phyloP scores from a whole-genome alignment of 2,329 filamentous ascomycete species.

The Ustulina deusta region DNA sequence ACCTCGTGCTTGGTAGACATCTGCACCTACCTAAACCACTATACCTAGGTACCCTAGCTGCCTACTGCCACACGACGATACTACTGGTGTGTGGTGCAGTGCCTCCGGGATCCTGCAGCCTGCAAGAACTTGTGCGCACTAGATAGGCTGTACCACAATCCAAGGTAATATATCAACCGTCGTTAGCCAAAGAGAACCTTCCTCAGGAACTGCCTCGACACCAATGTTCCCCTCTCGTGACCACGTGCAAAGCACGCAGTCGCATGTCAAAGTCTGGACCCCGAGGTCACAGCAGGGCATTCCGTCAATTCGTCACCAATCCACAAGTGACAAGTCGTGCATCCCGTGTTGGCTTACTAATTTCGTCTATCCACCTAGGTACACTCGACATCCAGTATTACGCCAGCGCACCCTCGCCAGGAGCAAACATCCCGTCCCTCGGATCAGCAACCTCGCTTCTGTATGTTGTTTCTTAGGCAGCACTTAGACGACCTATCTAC shows the following conservation, averaged over 20 bases:
- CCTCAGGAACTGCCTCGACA: background rate
- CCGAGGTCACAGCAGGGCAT: background rate
- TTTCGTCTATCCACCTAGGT: background rate
- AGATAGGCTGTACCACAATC: no score
- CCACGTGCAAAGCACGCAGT: conserved; percentile 16
- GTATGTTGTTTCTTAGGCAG: no score
- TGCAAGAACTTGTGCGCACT: no score
- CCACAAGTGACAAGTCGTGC: background rate
- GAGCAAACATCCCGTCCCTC: conserved; percentile 32
- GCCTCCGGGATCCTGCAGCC: background rate
- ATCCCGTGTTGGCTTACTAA: no score
- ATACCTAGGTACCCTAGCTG: background rate
- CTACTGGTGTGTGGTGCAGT: background rate
- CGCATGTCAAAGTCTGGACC: conserved; percentile 10
- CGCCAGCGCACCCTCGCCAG: conserved; percentile 19
- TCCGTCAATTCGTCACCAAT: background rate
- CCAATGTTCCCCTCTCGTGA: conserved; percentile 13
- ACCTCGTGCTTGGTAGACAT: background rate
- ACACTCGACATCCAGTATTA: conserved; percentile 3
- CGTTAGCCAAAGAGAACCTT: no score
- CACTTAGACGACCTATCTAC: background rate
- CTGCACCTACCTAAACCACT: background rate
- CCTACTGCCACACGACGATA: no score
- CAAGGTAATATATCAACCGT: background rate
- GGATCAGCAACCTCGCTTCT: conserved; percentile 22